phyloP scores from a whole-genome alignment of 2,329 filamentous ascomycete species.

The Sporothrix schenckii region DNA sequence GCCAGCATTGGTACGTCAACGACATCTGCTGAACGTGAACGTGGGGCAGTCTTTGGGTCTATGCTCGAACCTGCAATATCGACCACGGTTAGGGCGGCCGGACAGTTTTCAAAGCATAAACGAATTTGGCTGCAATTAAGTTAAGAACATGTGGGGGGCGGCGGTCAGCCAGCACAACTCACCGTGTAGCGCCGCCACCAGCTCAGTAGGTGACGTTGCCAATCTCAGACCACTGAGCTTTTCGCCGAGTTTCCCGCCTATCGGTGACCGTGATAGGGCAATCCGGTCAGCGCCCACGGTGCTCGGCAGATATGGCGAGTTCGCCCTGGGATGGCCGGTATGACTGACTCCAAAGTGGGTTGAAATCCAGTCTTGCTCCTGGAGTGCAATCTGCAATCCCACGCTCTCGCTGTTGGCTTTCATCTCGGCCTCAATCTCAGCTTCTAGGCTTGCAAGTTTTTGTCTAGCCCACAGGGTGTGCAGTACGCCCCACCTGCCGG shows the following conservation, averaged over 20 bases:
- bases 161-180: conserved; percentile 38
- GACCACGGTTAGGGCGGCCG: not conserved
- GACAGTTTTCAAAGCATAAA: not conserved
- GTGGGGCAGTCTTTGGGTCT: not conserved
- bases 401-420: conserved; percentile 77
- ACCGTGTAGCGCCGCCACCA: conserved; percentile 59
- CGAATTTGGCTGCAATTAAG: too few species aligned
- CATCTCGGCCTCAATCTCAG: conserved; percentile 75
- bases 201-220: conserved; percentile 69
- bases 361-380: conserved; percentile 85
- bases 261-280: conserved; percentile 64
- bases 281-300: conserved; percentile 41
- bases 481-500: conserved; percentile 77
- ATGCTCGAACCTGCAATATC: not conserved
- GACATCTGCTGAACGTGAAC: not conserved
- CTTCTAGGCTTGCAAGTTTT: conserved; percentile 71
- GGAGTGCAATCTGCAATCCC: conserved; percentile 78
- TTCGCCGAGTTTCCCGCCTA: conserved; percentile 71
- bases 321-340: conserved; percentile 36
- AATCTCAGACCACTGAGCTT: conserved; percentile 79
- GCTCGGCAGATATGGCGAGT: conserved; percentile 32
- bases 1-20: not conserved
- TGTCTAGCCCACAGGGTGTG: conserved; percentile 92
- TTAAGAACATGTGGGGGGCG: too few species aligned
- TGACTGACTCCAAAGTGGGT: conserved; percentile 70